phyloP scores from a whole-genome alignment of 352 stramenopile species.

The Phytopythium aichiense region DNA sequence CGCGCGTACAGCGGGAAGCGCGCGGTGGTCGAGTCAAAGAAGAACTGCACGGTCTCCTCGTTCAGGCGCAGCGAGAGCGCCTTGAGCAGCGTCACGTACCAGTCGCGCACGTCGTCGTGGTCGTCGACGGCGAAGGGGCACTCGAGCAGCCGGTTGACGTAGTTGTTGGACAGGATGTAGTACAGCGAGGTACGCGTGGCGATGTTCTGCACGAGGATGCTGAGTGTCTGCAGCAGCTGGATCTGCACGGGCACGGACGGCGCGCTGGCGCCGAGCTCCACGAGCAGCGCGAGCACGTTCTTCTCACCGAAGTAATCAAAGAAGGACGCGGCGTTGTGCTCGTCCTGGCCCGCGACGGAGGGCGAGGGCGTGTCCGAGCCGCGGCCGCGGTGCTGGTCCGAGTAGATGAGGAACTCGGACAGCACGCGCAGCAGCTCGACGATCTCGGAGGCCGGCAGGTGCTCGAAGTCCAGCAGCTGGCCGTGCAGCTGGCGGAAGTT shows the following conservation, averaged over 20 bases:
- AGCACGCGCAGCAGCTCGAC: conserved; percentile 80
- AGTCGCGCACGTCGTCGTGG: conserved; percentile 86
- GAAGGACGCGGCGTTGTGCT: conserved; percentile 49
- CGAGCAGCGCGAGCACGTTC: conserved; percentile 90
- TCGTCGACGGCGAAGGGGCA: conserved; percentile 60
- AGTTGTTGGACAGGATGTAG: conserved; percentile 95
- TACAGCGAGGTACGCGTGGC: conserved; percentile 89
- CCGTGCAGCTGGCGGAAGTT: conserved; percentile 76
- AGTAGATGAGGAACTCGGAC: conserved; percentile 87
- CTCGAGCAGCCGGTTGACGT: conserved; percentile 92
- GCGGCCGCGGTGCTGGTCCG: conserved; percentile 66
- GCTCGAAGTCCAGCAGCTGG: conserved; percentile 50
- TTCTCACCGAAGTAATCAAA: conserved; percentile 98
- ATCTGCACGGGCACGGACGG: conserved; percentile 78
- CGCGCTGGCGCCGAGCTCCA: conserved; percentile 69
- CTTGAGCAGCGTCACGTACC: conserved; percentile 89
- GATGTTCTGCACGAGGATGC: conserved; percentile 90
- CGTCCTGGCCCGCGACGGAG: conserved; percentile 11
- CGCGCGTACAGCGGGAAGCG: conserved; percentile 75
- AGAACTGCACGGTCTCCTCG: conserved; percentile 88
- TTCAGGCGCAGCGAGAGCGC: conserved; percentile 83
- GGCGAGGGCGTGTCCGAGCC: conserved; percentile 1
- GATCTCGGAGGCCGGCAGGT: conserved; percentile 67
- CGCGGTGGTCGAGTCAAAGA: conserved; percentile 56
- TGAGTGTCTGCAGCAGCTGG: conserved; percentile 92